Evolutionary conservation across 257 asterid species (phyloP), one percentile per base, ranked within the genome.

Genomic region (Vinca minor): DNA sequence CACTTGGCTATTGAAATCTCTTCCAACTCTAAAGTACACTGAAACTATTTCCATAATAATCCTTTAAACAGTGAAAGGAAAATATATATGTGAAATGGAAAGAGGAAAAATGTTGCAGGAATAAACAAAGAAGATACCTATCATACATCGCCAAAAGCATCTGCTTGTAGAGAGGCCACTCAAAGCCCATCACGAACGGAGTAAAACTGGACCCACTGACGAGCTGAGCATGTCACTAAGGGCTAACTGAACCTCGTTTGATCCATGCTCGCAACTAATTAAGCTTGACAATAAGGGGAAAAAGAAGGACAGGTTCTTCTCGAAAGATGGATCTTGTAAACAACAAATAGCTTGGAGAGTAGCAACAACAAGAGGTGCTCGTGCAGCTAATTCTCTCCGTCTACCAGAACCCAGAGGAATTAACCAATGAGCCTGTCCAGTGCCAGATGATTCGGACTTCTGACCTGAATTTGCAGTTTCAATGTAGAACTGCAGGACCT

Each of bases 231-330:
- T 84, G 38, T 89, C 95, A 25, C 96, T 87, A 5, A 93, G 81
- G 59, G 96, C 97, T 32, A 77, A 56, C 76, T 89, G 99, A 63
- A 93, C 88, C 82, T 93, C 99, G 49, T 70, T 84, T 10, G 99
- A 93, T 28, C 99, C 99, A 31, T 93, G 99, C 75, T 93, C 99
- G 28, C 97, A 93, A 42, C 95, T 83, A 73, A 89, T 84, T 79
- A 93, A 83, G 74, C 84, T 80, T 8, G 96, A 83, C 49, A 93
- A 73, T 79, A 89, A 66, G 49, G 99, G 99, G 67, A 87, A 89
- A 72, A 93, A 83, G 70, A 77, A 15, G 52, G 87, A 61, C 69
- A 93, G 59, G 78, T 80, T 89, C 82, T 78, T 89, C 86, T 84
- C 91, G 13, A 93, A 85, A 4, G 90, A 87, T 63, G 91, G 71